Evolutionary conservation across 108 stramenopile species (phyloP), one percentile per base, ranked within the genome.

Genomic region (Fragilaria crotonensis): DNA sequence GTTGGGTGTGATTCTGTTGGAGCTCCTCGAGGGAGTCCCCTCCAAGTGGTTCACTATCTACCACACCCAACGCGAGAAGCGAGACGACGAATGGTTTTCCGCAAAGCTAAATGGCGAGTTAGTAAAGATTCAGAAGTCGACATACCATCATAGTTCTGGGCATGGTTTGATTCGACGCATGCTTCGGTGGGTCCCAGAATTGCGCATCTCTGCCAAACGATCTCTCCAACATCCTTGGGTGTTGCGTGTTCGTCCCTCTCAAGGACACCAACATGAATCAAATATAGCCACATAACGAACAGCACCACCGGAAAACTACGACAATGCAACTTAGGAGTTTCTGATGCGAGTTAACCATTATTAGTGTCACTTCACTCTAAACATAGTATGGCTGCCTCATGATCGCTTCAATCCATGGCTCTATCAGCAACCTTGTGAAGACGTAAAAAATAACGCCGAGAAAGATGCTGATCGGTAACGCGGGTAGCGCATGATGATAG

Each of bases 401-500:
- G 36, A 95, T 54, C 7, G 48, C 66, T 26, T 83, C 73, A n/a
- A 90, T 68, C 76, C 79, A 91, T 9, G 95, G 95, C 48, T 87
- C 79, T 2, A 90, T 71, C 30, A 80, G 46, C 21, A 80, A 59
- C 33, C 84, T 67, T 17, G 85, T 81, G 26, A 84, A 25, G 25
- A 95, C 54, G 57, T 86, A 95, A 33, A 93, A 82, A 31, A 75
- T 51, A 28, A 90, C 84, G 18, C 89, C 95, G 26, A 95, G 64
- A 52, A 84, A 84, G 30, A 95, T 93, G 29, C 73, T 75, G 25
- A 95, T 92, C 0, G 95, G 95, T 63, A 95, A 62, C 0, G 95
- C 95, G 5, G 97, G 97, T 33, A 98, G 72, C 18, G 97, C 97
- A 64, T 84, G 78, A 48, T 95, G 78, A 58, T 85, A 95, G 3